Base-by-base conservation (phyloP, 768 basidiomycete species). In the Kwoniella mangroviensis region DNA sequence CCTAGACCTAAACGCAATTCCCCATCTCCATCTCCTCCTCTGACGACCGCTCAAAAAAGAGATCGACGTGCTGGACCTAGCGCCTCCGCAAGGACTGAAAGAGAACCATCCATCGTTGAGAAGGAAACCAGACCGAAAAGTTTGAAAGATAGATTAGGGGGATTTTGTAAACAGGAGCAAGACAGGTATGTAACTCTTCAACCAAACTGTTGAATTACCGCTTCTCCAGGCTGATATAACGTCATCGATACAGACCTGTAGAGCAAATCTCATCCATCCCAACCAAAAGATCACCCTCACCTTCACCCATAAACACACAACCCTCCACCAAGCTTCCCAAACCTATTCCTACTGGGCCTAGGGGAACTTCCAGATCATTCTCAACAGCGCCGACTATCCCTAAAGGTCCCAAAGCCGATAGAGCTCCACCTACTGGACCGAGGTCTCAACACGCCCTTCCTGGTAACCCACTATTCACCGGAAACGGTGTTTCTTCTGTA, bases 311-410 rank as follows among this genome's bases (percentile, higher is more conserved):
- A n/a, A 10, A 34, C 40, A 17, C 70, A 34, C 7, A 65, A 49
- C 65, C 63, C 5, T 19, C 63, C n/a, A 28, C 15, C 19, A 73
- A 77, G 21, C 19, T 69, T 19, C 11, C 51, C 9, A 74, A 74
- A 57, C 5, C 75, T 24, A 71, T 77, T n/a, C 76, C 76, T 41
- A 74, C 73, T 24, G 76, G 76, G 21, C 76, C 76, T 21, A 65
- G 71, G 9, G 40, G 43, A 41, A 17, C 53, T 42, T 24, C 51
- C 2, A 49, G 13, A 24, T 22, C 21, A 26, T 6, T 34, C 3
- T 7, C 34, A 34, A 34, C 34, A 34, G 34, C 6, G 34, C 34
- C 34, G 6, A 4, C 67, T n/a, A 70, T 67, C 26, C 71, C 77
- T 59, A 69, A 72, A 26, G 77, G 75, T 41, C 75, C 75, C 3